These are phyloP conservation scores for Excoecaria agallocha DNA, from an alignment of 345 rosid genomes.

Conservation along the genomic window DNA sequence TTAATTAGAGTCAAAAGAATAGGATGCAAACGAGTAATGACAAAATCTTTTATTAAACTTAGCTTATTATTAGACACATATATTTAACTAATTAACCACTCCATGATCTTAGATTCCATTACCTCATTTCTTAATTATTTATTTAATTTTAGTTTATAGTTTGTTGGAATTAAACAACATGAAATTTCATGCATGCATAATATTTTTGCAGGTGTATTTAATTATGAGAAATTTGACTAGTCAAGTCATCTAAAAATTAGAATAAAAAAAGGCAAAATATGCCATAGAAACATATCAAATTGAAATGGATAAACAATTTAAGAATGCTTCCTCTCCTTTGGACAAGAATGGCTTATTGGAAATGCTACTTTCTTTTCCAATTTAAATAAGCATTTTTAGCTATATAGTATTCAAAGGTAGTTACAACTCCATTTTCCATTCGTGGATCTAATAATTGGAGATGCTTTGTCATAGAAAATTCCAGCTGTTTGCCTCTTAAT, in stretches of 20 bases:
- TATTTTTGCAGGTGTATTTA: neutral
- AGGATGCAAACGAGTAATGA: neutral
- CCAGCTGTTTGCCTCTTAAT: no score
- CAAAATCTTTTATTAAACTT: neutral
- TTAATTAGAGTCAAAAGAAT: neutral
- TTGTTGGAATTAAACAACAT: neutral
- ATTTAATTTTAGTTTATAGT: neutral
- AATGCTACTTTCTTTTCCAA: no score
- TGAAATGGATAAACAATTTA: neutral
- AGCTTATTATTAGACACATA: neutral
- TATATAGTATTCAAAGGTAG: neutral
- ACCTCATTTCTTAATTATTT: slow-evolving; percentile 15
- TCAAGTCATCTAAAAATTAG: slow-evolving; percentile 15
- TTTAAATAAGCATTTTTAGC: no score
- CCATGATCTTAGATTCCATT: slow-evolving; percentile 22
- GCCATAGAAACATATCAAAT: neutral
- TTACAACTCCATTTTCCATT: neutral
- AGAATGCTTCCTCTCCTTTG: neutral
- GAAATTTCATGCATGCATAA: neutral
- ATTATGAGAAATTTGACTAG: slow-evolving; percentile 15
- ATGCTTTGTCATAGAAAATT: no score
- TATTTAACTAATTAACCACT: slow-evolving; percentile 2
- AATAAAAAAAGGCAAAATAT: neutral
- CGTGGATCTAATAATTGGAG: no score
- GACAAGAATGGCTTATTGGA: neutral